A percentile compares a stretch with the other conserved stretches of the same genome.
phyloP scores from a whole-genome alignment of 768 basidiomycete genomes.

The Russula dissimulans region DNA sequence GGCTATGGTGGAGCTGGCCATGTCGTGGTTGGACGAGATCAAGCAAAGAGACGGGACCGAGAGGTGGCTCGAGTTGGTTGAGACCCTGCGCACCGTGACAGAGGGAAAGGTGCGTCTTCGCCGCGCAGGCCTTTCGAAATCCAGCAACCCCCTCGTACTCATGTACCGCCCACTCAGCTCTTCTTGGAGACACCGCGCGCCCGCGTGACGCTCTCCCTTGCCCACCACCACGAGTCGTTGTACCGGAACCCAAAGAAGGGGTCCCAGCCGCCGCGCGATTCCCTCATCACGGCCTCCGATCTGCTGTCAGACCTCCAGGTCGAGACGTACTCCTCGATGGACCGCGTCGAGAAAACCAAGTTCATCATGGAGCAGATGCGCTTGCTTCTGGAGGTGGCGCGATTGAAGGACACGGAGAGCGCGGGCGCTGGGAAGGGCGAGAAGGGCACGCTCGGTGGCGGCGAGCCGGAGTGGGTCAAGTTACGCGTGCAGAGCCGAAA shows the following conservation, averaged over 20 bases:
- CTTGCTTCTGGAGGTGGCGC: slow-evolving; percentile 67
- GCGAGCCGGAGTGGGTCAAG: slow-evolving; percentile 89
- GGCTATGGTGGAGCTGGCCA: slow-evolving; percentile 81
- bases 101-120: slow-evolving; percentile 78
- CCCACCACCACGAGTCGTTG: slow-evolving; percentile 76
- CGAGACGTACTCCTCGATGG: slow-evolving; percentile 99
- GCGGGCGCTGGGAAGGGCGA: slow-evolving; percentile 38
- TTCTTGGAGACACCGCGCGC: slow-evolving; percentile 96
- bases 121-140: too few relatives aligned
- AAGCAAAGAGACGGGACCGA: slow-evolving; percentile 56
- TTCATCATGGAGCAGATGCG: slow-evolving; percentile 99
- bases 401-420: slow-evolving; percentile 61
- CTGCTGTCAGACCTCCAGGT: slow-evolving; percentile 92
- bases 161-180: slow-evolving; percentile 42
- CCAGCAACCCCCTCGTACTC: background rate
- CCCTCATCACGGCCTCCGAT: slow-evolving; percentile 80
- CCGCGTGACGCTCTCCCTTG: slow-evolving; percentile 80
- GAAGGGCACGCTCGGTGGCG: slow-evolving; percentile 55
- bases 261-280: slow-evolving; percentile 35
- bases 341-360: slow-evolving; percentile 94
- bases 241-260: slow-evolving; percentile 37
- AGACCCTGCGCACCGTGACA: slow-evolving; percentile 83
- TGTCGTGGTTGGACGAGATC: slow-evolving; percentile 74
- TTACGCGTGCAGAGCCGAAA: slow-evolving; percentile 87
- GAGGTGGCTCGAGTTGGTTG: slow-evolving; percentile 79